Percentiles rank a stretch among this genome's conserved stretches.
These are phyloP conservation scores for Barnettozyma pratensis DNA, from an alignment of 805 yeast genomes.

Conservation along the genomic window DNA sequence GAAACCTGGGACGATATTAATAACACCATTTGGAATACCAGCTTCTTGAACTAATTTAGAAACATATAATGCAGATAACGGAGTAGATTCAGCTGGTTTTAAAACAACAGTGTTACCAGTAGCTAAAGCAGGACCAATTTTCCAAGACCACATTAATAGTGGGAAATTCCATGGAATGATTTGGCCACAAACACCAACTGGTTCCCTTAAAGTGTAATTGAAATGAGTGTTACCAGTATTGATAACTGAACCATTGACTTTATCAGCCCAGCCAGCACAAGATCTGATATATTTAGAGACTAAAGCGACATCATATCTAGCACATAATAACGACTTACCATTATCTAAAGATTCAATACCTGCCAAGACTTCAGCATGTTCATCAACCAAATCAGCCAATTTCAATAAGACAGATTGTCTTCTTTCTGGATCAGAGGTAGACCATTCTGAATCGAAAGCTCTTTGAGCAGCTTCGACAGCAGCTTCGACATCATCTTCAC, in stretches of 20 bases:
- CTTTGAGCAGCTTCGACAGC: conserved; percentile 83
- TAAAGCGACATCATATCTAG: conserved; percentile 72
- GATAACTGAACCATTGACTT: conserved; percentile 51
- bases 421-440: conserved; percentile 57
- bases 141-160: conserved; percentile 81
- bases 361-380: conserved; percentile 68
- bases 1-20: conserved; percentile 74
- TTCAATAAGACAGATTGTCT: conserved; percentile 60
- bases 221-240: conserved; percentile 63
- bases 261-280: conserved; percentile 81
- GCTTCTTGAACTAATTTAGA: conserved; percentile 64
- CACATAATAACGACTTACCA: conserved; percentile 75
- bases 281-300: conserved; percentile 71
- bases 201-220: conserved; percentile 68
- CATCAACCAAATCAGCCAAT: conserved; percentile 76
- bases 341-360: conserved; percentile 84
- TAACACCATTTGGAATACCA: conserved; percentile 79
- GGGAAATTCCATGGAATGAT: conserved; percentile 96
- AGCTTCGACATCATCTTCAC: conserved; percentile 66
- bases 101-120: conserved; percentile 82
- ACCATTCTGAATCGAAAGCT: conserved; percentile 74
- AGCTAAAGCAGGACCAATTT: conserved; percentile 79
- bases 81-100: conserved; percentile 87
- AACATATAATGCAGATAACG: conserved; percentile 70
- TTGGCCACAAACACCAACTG: conserved; percentile 85